These are phyloP conservation scores for Senna tora DNA, from an alignment of 306 rosid genomes.

Conservation along the genomic window DNA sequence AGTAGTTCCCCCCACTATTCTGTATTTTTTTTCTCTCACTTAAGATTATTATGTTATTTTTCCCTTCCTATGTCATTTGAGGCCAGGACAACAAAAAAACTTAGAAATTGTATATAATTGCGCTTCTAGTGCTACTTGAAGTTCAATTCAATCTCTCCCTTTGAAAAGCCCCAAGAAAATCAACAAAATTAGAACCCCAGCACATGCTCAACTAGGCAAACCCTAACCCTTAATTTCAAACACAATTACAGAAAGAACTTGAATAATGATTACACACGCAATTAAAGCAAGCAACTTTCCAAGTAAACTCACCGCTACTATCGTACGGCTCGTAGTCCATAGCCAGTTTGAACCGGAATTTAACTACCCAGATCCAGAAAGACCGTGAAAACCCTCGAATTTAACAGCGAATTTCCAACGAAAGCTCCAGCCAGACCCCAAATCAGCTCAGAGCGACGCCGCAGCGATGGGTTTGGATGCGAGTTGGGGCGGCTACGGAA, in stretches of 20 bases:
- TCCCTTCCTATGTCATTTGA: too few species aligned
- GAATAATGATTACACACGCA: conserved; percentile 24
- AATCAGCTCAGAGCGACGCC: not conserved
- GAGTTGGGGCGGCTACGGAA: not conserved
- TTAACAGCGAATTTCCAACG: conserved; percentile 10
- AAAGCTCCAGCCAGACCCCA: not conserved
- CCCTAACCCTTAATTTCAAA: conserved; percentile 38
- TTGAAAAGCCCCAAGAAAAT: conserved; percentile 23
- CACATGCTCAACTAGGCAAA: not conserved
- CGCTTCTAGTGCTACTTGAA: conserved; percentile 21
- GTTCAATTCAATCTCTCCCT: conserved; percentile 17
- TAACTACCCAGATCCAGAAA: conserved; percentile 15
- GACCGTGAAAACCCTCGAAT: not conserved
- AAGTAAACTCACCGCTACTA: conserved; percentile 81
- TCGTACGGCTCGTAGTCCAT: conserved; percentile 96
- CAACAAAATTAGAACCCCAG: not conserved
- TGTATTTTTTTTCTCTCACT: too few species aligned
- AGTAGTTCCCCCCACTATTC: too few species aligned
- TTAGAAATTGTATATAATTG: too few species aligned
- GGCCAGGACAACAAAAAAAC: too few species aligned
- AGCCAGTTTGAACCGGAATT: conserved; percentile 54
- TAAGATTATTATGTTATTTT: too few species aligned
- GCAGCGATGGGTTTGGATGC: conserved; percentile 11
- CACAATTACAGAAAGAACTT: not conserved
- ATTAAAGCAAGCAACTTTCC: conserved; percentile 11